Percentiles rank a stretch among this genome's conserved stretches.
Conservation (phyloP, 2,329 filamentous ascomycete species). For the Sarocladiaceae sp. region DNA sequence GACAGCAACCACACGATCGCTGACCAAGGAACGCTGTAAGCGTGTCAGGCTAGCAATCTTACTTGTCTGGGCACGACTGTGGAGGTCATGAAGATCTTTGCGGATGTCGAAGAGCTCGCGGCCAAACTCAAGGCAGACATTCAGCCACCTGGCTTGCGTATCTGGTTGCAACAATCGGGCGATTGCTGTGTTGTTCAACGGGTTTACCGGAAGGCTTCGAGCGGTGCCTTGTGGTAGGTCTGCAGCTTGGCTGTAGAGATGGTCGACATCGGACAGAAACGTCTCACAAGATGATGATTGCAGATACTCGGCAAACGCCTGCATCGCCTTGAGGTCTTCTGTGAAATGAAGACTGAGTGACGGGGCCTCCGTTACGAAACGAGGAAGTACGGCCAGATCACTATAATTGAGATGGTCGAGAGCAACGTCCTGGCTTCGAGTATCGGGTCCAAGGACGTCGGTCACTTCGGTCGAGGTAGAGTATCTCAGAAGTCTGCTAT, state of each 20-base stretch:
- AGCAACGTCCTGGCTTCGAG: constrained; percentile 18
- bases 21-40: constrained; percentile 53
- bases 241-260: constrained; percentile 21
- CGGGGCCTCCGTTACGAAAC: not conserved
- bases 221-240: not conserved
- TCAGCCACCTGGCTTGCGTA: constrained; percentile 40
- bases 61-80: constrained; percentile 34
- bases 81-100: constrained; percentile 34
- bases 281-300: constrained; percentile 24
- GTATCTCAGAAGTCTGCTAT: constrained; percentile 44
- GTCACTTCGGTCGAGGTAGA: constrained; percentile 29
- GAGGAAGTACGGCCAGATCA: constrained; percentile 27
- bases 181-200: constrained; percentile 52
- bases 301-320: constrained; percentile 23
- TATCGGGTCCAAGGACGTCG: constrained; percentile 9
- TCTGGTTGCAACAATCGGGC: constrained; percentile 35
- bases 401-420: constrained; percentile 42
- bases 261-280: constrained; percentile 25
- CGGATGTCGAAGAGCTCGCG: constrained; percentile 37
- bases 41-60: constrained; percentile 51
- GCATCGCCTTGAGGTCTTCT: constrained; percentile 11
- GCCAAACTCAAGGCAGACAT: constrained; percentile 44
- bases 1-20: constrained; percentile 46
- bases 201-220: constrained; percentile 42
- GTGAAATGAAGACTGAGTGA: not conserved